Evolutionary conservation across 1,284 basidiomycete genomes (phyloP), one percentile per base, ranked within the genome.

Genomic region (Sanghuangporus weigelae): DNA sequence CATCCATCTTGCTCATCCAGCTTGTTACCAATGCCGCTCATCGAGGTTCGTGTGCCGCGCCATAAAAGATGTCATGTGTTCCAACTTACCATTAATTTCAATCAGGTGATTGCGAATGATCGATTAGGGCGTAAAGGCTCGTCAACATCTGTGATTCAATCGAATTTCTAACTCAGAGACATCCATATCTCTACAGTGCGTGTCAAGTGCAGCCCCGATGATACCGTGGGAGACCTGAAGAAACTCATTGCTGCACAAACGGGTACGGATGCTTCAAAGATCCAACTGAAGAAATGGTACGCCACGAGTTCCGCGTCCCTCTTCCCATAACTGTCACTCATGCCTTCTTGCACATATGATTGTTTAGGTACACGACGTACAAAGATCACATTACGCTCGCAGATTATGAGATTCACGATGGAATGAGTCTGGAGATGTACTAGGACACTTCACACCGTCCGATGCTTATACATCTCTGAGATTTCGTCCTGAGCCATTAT

Each of bases 151-250:
- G 26, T 59, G 19, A 26, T 42, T 42, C 10, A 14, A 11, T n/a
- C n/a, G 19, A 5, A 51, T n/a, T 2, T 31, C 49, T 16, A 5
- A n/a, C 7, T n/a, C 42, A 49, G 11, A 7, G 31, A 40, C 11
- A 60, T 55, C n/a, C 16, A 31, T n/a, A 35, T n/a, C 26, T 44
- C n/a, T 38, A 0, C 69, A 95, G 93, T 96, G 59, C 90, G 92
- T 68, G 92, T 96, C 71, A 96, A 97, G 77, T 94, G 91, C 78
- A 90, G 91, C 70, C 87, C 94, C 4, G 90, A 98, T 14, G 96
- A 99, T 74, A 99, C 96, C 0, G 93, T 99, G 31, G 96, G 96
- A 38, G 96, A 98, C 74, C 80, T 98, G 65, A 99, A 99, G 81
- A 92, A 92, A 76, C 87, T 98, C 64, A 98, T 99, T 68, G 95